A percentile compares a stretch with the other conserved stretches of the same genome.
phyloP scores from a whole-genome alignment of 169 alveolate species.

The Eimeria necatrix region DNA sequence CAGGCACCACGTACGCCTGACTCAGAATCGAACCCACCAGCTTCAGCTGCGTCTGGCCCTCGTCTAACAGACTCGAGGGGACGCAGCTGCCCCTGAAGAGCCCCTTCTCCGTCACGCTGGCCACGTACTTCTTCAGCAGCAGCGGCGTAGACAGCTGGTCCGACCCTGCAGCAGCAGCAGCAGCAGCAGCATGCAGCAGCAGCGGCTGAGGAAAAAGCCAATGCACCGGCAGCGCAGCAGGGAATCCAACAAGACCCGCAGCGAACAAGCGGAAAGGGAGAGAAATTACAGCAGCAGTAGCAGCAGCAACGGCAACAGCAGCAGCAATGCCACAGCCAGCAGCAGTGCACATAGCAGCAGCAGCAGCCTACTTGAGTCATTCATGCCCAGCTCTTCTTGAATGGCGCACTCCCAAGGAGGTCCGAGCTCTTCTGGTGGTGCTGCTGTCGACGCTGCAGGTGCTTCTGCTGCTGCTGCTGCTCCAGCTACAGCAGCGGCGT shows the following conservation, averaged over 20 bases:
- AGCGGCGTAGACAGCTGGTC: conserved; percentile 42
- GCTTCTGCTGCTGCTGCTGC: conserved; percentile 42
- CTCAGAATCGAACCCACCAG: conserved; percentile 3
- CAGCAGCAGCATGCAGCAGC: conserved; percentile 44
- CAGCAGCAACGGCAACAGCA: neutral
- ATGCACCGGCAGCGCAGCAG: neutral
- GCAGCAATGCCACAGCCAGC: neutral
- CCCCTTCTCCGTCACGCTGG: conserved; percentile 15
- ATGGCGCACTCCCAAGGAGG: conserved; percentile 71
- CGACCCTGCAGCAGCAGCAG: conserved; percentile 53
- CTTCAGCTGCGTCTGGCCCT: conserved; percentile 55
- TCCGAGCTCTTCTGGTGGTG: conserved; percentile 20
- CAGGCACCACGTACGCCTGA: conserved; percentile 31
- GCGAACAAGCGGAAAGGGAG: neutral
- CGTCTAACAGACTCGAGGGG: conserved; percentile 60
- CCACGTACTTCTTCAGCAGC: conserved; percentile 50
- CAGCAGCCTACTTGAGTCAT: conserved; percentile 42
- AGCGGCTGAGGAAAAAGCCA: neutral
- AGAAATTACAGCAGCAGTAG: neutral
- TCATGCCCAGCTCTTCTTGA: conserved; percentile 64
- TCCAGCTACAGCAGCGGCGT: neutral
- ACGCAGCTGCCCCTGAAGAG: conserved; percentile 61
- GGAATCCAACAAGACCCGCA: neutral
- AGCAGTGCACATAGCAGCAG: neutral
- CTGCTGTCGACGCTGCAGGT: neutral